Evolutionary conservation across 148 eudicot species (phyloP), one percentile per base, ranked within the genome.

Genomic region (Tetragonia tetragonoides): DNA sequence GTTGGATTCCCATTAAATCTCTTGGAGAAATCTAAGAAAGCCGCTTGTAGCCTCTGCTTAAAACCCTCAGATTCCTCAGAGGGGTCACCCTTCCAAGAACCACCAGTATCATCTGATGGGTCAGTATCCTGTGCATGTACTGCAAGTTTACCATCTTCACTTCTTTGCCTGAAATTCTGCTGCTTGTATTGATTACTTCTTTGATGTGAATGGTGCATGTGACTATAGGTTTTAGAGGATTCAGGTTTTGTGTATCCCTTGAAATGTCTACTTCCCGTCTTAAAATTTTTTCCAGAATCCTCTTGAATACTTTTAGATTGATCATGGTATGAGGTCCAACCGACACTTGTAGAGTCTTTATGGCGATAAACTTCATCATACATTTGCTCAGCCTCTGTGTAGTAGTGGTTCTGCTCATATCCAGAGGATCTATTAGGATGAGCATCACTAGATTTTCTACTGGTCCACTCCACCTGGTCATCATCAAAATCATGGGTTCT

Each of bases 1-100:
- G 76, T 73, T 62, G 77, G 76, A 41, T 76, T 86, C 56, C 75
- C 86, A 83, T 83, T 86, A 82, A 86, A 62, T 74, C 74, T 86
- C 78, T 81, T 83, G 37, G 81, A 75, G 76, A 75, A 86, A 24
- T 80, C 69, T 60, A 86, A 77, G 76, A 79, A 86, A 56, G 78
- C 74, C 18, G 68, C 54, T 56, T 73, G 64, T 10, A 86, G 81
- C 78, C 66, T 68, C 78, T 86, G 84, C 81, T 83, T 83, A 77
- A 86, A 86, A 68, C 37, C 79, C 72, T 81, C 82, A 57, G 88
- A 78, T 47, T 86, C 81, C 71, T 86, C 85, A 44, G 42, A 16
- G 17, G 64, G 75, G 37, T 73, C 86, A 81, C 64, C 24, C 21
- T 65, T 81, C 65, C 57, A 59, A 81, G 65, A 75, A 69, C 64